Conservation (phyloP, 345 rosid species). For the Ailanthus altissimus region DNA sequence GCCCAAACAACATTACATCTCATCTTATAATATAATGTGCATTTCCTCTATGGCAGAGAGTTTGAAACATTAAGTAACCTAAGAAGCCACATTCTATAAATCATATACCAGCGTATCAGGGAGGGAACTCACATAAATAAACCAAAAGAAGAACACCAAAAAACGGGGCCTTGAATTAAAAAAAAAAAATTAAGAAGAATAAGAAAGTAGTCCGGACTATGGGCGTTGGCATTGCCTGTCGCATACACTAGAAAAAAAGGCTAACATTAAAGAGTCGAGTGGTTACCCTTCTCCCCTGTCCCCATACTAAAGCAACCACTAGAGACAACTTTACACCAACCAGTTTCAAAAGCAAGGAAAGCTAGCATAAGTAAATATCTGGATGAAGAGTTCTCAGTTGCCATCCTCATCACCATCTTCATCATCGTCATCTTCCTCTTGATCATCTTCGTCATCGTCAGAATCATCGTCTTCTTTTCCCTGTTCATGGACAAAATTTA, state of each 20-base stretch:
- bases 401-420: constrained; percentile 33
- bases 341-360: constrained; percentile 22
- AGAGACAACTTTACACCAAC: constrained; percentile 41
- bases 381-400: constrained; percentile 24
- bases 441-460: constrained; percentile 54
- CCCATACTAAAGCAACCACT: constrained; percentile 30
- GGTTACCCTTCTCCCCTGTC: constrained; percentile 30
- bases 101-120: constrained; percentile 18
- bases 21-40: constrained; percentile 11
- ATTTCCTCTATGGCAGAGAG: background rate
- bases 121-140: constrained; percentile 25
- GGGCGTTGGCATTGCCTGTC: constrained; percentile 15
- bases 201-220: constrained; percentile 22
- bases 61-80: background rate
- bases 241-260: constrained; percentile 24
- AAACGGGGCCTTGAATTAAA: constrained; percentile 15
- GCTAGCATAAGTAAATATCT: background rate
- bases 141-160: background rate
- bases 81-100: constrained; percentile 11
- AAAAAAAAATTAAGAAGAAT: too few relatives aligned
- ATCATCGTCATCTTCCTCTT: constrained; percentile 37
- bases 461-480: constrained; percentile 56
- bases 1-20: constrained; percentile 15
- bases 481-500: constrained; percentile 29
- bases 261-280: constrained; percentile 26